phyloP scores from a whole-genome alignment of 768 basidiomycete genomes.

The Lactifluus volemus region DNA sequence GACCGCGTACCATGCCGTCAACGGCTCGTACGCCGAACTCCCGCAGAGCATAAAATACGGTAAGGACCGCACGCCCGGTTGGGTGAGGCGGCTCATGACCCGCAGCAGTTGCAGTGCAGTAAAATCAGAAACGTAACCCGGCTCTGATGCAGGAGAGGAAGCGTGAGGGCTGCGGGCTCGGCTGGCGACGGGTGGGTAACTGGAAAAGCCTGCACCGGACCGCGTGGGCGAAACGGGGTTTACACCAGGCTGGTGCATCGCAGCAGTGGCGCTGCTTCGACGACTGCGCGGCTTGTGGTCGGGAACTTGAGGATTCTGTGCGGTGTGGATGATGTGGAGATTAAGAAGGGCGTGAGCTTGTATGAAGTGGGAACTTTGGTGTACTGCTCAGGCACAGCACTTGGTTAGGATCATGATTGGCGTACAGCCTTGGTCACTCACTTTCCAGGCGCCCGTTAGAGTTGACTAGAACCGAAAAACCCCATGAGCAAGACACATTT shows the following conservation, averaged over 20 bases:
- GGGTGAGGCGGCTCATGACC: constrained; percentile 72
- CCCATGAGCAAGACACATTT: neutral
- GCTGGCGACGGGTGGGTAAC: constrained; percentile 30
- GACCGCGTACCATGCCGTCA: constrained; percentile 76
- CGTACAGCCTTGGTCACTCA: constrained; percentile 28
- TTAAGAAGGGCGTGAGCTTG: constrained; percentile 80
- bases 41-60: constrained; percentile 75
- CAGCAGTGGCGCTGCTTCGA: constrained; percentile 21
- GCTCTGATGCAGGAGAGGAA: constrained; percentile 23
- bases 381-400: constrained; percentile 36
- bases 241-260: constrained; percentile 20
- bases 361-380: constrained; percentile 73
- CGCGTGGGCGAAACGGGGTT: constrained; percentile 21
- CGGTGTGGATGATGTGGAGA: constrained; percentile 80
- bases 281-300: constrained; percentile 23
- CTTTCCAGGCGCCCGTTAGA: constrained; percentile 63
- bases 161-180: constrained; percentile 23
- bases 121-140: constrained; percentile 56
- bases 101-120: constrained; percentile 71
- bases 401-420: neutral
- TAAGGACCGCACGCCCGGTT: constrained; percentile 51
- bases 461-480: constrained; percentile 43
- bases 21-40: constrained; percentile 79
- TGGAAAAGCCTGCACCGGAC: constrained; percentile 28
- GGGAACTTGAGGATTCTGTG: constrained; percentile 39